A percentile compares a stretch with the other conserved stretches of the same genome.
Evolutionary conservation across 805 yeast species (phyloP).

Genomic region (Candida easanensis): DNA sequence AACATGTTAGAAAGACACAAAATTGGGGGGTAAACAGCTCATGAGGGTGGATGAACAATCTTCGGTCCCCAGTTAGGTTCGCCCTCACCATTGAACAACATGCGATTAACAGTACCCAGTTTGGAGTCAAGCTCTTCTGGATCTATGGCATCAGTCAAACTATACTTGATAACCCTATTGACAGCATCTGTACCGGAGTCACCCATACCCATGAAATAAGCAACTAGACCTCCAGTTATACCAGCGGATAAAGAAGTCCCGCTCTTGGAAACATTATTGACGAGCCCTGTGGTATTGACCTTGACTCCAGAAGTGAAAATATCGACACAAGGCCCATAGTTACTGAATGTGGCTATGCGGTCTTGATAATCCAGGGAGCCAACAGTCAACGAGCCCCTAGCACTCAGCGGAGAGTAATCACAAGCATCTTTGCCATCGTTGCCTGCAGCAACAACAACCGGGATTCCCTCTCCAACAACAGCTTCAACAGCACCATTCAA

Average conservation of each 20-base stretch:
- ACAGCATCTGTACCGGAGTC: conserved; percentile 34
- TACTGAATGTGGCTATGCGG: conserved; percentile 43
- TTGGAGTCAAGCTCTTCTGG: conserved; percentile 53
- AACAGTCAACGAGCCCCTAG: conserved; percentile 66
- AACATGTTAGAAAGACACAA: neutral
- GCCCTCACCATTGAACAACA: conserved; percentile 38
- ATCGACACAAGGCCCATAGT: conserved; percentile 54
- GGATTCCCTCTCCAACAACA: conserved; percentile 40
- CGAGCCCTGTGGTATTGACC: conserved; percentile 39
- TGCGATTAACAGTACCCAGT: too few species aligned
- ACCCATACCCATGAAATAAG: conserved; percentile 42
- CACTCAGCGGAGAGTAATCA: conserved; percentile 44
- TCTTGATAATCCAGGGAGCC: conserved; percentile 84
- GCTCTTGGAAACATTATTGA: conserved; percentile 32
- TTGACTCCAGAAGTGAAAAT: conserved; percentile 48
- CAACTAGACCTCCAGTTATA: conserved; percentile 43
- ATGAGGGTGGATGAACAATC: conserved; percentile 3
- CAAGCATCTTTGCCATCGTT: conserved; percentile 45
- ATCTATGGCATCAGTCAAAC: conserved; percentile 49
- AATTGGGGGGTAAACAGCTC: too few species aligned
- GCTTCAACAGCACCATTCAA: conserved; percentile 44
- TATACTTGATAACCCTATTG: conserved; percentile 38
- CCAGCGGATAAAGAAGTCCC: conserved; percentile 54
- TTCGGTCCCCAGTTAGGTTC: conserved; percentile 25
- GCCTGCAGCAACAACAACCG: conserved; percentile 50